Evolutionary conservation across 2,329 filamentous ascomycete genomes (phyloP).

Genomic region (Chrysoporthe cubensis): DNA sequence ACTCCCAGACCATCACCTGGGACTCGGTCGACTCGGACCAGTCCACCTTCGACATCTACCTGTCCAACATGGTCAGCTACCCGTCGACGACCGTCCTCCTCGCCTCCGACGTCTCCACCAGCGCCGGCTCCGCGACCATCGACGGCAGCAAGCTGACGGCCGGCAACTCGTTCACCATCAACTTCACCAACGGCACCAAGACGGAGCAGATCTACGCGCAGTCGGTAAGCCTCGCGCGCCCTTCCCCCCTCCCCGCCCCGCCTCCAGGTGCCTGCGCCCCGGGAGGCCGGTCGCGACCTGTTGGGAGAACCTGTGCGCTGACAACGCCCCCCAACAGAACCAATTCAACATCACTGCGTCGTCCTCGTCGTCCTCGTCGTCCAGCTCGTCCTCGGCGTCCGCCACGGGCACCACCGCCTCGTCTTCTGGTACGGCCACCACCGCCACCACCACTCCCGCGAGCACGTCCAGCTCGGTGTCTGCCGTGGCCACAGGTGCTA

Average conservation of each 20-base stretch:
- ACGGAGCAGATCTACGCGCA: conserved; percentile 30
- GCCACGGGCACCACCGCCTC: conserved; percentile 7
- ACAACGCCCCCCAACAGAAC: conserved; percentile 14
- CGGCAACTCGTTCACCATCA: conserved; percentile 27
- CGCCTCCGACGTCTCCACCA: conserved; percentile 23
- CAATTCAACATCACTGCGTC: conserved; percentile 26
- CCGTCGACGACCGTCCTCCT: conserved; percentile 25
- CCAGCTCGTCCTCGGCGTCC: conserved; percentile 15
- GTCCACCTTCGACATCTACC: conserved; percentile 28
- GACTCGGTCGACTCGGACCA: conserved; percentile 24
- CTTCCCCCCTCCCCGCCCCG: too few relatives aligned
- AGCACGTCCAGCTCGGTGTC: neutral
- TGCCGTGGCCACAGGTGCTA: conserved; percentile 6
- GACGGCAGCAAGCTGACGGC: conserved; percentile 28
- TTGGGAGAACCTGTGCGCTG: neutral
- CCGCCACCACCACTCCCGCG: conserved; percentile 10
- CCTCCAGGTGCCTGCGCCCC: too few relatives aligned
- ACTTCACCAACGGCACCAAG: conserved; percentile 29
- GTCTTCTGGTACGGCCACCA: conserved; percentile 14
- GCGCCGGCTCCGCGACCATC: conserved; percentile 20
- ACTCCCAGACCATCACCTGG: conserved; percentile 28
- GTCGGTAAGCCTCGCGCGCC: conserved; percentile 24
- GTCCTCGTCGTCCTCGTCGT: conserved; percentile 22
- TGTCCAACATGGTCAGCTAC: conserved; percentile 29
- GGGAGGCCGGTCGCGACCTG: too few relatives aligned